Base-by-base conservation (phyloP, 2,329 filamentous ascomycete species). In the Cytospora chrysosperma region DNA sequence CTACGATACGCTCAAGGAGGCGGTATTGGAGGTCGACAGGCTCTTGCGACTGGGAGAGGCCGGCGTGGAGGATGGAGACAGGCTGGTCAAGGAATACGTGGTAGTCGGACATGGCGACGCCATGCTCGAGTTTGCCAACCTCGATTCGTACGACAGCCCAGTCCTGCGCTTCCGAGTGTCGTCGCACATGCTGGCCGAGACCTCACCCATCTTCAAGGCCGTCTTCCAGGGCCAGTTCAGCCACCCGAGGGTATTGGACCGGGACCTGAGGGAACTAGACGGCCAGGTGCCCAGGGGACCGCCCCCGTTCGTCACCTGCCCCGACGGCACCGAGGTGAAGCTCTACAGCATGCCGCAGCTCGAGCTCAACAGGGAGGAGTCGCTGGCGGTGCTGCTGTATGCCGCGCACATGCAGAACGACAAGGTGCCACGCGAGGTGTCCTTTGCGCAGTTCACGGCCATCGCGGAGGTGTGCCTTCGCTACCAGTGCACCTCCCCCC, bases 341-440 rank as follows among this genome's bases (percentile, higher is more conserved):
- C 68, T 84, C 1, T 84, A 82, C 65, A 77, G 79, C 13, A 84
- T 85, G 82, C 81, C 82, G 2, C 82, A 84, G 67, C 69, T 75
- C 30, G 82, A 84, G 66, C 65, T 75, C 7, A 81, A 84, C 59
- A 71, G 69, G 2, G 62, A 78, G 2, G 69, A 73, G 3, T 74
- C 78, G 0, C 69, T 85, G 13, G 78, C 80, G 64, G 79, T 79
- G 1, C 66, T 85, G 0, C 72, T 85, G 2, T 77, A 83, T 62
- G 83, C 82, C 2, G 82, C 81, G 0, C 82, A 84, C 66, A 76
- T 80, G 74, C 81, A 82, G 62, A 77, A 76, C 53, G 74, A 79
- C 8, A 72, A 75, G 59, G 72, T 85, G 5, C 82, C 82, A 0
- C 74, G 77, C 8, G 75, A 79, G 8, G 75, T 84, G 7, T 72